Conservation (phyloP, 352 stramenopile genomes). For the Phytophthora sp. region DNA sequence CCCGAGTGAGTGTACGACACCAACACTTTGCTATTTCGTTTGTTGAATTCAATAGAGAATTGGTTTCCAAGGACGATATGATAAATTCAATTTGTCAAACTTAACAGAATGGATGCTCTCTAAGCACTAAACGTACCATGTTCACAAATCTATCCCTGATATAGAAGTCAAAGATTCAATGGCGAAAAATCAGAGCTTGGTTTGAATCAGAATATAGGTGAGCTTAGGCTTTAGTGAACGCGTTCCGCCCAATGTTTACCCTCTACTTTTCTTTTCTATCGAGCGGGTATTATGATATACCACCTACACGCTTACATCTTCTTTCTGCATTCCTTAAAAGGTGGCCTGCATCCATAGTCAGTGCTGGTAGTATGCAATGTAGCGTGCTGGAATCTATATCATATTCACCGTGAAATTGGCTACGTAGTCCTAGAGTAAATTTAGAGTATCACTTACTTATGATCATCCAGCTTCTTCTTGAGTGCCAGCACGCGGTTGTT, state of each 20-base stretch:
- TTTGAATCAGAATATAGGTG: no score
- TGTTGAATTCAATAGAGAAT: no score
- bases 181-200: no score
- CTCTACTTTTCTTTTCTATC: no score
- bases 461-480: constrained; percentile 63
- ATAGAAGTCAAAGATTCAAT: no score
- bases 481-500: constrained; percentile 78
- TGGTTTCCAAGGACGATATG: no score
- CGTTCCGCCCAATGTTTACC: no score
- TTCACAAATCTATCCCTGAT: no score
- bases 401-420: not conserved
- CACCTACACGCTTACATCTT: no score
- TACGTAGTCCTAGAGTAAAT: not conserved
- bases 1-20: not conserved
- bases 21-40: not conserved
- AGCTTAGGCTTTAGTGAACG: not conserved
- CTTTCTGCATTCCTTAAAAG: constrained; percentile 80
- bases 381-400: constrained; percentile 57
- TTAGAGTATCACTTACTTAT: constrained; percentile 48
- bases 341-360: constrained; percentile 71
- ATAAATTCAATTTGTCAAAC: not conserved
- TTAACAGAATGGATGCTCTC: no score
- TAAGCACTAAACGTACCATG: no score
- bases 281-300: no score
- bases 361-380: constrained; percentile 60